These are phyloP conservation scores for Colletotrichum sp. DNA, from an alignment of 2,329 filamentous ascomycete species.

Conservation along the genomic window DNA sequence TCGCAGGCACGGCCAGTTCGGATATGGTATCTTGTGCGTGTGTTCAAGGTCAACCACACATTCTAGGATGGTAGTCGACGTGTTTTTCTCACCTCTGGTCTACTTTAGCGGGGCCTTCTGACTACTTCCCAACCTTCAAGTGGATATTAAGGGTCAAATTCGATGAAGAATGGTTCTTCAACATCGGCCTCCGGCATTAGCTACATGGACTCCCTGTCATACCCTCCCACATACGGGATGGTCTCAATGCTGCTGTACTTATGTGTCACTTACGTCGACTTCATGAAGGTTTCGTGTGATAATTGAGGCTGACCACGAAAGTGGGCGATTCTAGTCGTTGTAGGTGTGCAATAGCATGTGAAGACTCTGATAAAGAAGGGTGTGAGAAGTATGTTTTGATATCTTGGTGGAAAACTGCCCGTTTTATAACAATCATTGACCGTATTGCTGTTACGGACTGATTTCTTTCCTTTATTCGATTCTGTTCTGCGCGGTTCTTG, in stretches of 20 bases:
- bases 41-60: not conserved
- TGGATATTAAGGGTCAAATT: not conserved
- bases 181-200: not conserved
- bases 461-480: not conserved
- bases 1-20: not conserved
- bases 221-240: not conserved
- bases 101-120: no score
- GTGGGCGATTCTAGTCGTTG: not conserved
- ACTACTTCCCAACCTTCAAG: not conserved
- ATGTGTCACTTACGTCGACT: not conserved
- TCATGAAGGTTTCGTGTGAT: no score
- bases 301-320: not conserved
- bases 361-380: not conserved
- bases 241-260: fast-evolving
- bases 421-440: no score
- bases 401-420: not conserved
- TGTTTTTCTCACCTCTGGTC: no score
- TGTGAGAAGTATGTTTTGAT: not conserved
- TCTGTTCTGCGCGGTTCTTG: not conserved
- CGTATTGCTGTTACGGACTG: no score
- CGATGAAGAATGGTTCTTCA: not conserved
- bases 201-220: not conserved
- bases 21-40: not conserved
- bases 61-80: no score
- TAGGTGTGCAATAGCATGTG: not conserved